Evolutionary conservation across 2,329 filamentous ascomycete genomes (phyloP).

Genomic region (Cladobotryum protrusum): DNA sequence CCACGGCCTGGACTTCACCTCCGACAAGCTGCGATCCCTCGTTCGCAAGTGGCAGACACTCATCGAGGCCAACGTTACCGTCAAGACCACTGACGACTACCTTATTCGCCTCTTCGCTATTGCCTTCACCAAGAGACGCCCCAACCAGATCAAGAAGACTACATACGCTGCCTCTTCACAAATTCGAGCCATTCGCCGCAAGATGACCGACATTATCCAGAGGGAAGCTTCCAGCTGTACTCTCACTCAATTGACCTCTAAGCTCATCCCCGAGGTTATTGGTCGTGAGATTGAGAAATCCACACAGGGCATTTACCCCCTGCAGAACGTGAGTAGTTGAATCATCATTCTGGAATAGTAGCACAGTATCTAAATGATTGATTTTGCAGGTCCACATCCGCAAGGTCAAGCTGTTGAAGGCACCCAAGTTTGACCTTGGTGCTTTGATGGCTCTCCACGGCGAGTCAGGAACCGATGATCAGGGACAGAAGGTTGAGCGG

Average conservation of each 20-base stretch:
- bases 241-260: constrained; percentile 91
- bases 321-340: constrained; percentile 76
- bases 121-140: constrained; percentile 97
- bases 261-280: constrained; percentile 99
- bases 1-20: constrained; percentile 99
- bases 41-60: constrained; percentile 99
- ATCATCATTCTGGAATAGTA: neutral
- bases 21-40: constrained; percentile 97
- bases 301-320: constrained; percentile 98
- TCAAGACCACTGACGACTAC: constrained; percentile 99
- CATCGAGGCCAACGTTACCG: constrained; percentile 98
- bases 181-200: constrained; percentile 96
- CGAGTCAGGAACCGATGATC: constrained; percentile 92
- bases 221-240: constrained; percentile 93
- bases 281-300: constrained; percentile 99
- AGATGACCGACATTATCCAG: constrained; percentile 99
- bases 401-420: constrained; percentile 99
- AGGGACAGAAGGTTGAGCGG: constrained; percentile 96
- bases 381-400: constrained; percentile 87
- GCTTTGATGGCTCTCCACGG: constrained; percentile 94
- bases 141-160: constrained; percentile 99
- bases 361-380: constrained; percentile 11
- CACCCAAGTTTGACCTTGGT: constrained; percentile 98
- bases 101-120: constrained; percentile 98
- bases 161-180: constrained; percentile 96